A percentile compares a stretch with the other conserved stretches of the same genome.
Conservation (phyloP, 805 yeast genomes). For the Lipomyces spencermartinsiae region DNA sequence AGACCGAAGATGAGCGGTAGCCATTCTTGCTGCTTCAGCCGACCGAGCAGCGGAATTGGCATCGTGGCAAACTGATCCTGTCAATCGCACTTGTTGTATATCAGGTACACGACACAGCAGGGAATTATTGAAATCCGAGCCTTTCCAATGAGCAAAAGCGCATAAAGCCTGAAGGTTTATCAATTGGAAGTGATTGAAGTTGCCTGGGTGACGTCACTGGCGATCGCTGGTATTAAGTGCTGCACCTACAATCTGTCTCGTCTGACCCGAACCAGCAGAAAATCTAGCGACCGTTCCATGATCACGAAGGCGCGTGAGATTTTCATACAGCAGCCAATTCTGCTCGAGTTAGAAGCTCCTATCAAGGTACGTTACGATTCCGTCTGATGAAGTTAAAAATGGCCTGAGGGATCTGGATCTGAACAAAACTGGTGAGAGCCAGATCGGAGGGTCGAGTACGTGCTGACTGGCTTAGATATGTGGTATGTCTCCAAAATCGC, state of each 20-base stretch:
- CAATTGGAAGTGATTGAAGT: no score
- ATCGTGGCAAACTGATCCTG: constrained; percentile 27
- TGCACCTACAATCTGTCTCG: no score
- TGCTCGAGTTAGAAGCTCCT: constrained; percentile 95
- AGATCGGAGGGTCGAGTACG: neutral
- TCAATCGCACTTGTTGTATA: neutral
- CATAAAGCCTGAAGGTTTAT: no score
- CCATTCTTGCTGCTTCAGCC: constrained; percentile 46
- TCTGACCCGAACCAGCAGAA: no score
- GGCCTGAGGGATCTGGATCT: no score
- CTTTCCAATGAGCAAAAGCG: no score
- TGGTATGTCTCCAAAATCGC: constrained; percentile 17
- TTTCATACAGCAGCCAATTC: constrained; percentile 95
- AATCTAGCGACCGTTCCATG: no score
- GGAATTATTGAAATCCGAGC: no score
- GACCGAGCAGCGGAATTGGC: constrained; percentile 45
- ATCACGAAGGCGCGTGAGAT: constrained; percentile 97
- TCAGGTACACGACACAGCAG: neutral
- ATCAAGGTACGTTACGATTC: constrained; percentile 80
- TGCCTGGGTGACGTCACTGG: neutral
- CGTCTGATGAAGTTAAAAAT: no score
- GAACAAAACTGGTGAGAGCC: no score
- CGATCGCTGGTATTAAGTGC: no score
- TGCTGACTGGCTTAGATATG: constrained; percentile 23
- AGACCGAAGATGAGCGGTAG: constrained; percentile 46